A percentile compares a stretch with the other conserved stretches of the same genome.
phyloP scores from a whole-genome alignment of 306 rosid species.

The Pyrus pyrifolia region DNA sequence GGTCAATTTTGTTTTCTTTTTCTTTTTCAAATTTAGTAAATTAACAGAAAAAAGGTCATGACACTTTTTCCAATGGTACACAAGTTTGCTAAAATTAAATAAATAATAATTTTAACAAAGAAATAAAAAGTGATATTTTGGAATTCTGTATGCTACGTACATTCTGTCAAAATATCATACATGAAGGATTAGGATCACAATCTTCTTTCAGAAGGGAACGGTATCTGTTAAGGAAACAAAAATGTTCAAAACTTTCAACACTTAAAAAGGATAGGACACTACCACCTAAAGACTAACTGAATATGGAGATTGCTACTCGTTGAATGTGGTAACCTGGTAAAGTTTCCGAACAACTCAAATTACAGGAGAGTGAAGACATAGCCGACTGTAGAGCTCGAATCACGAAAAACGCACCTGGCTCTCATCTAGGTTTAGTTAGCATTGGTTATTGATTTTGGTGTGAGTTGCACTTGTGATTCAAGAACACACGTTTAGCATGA shows the following conservation, averaged over 20 bases:
- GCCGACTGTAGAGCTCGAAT: not conserved
- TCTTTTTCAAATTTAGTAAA: not conserved
- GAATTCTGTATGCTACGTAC: not conserved
- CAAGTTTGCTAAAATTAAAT: not conserved
- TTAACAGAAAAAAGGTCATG: not conserved
- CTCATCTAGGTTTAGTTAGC: not conserved
- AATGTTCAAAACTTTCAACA: no score
- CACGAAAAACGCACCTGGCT: not conserved
- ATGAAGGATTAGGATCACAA: not conserved
- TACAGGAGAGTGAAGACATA: not conserved
- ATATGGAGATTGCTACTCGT: not conserved
- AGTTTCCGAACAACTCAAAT: constrained; percentile 4
- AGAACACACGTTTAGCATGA: not conserved
- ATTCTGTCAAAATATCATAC: not conserved
- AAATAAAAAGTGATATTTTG: not conserved
- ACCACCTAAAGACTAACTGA: not conserved
- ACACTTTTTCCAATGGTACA: not conserved
- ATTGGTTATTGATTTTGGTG: not conserved
- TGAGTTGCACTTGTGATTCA: not conserved
- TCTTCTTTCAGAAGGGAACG: not conserved
- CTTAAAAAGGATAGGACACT: not conserved
- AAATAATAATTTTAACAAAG: not conserved
- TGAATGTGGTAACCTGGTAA: not conserved
- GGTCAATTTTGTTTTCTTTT: not conserved
- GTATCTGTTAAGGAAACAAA: not conserved